Conservation (phyloP, 257 asterid species). For the Solanum corneliomulleri region DNA sequence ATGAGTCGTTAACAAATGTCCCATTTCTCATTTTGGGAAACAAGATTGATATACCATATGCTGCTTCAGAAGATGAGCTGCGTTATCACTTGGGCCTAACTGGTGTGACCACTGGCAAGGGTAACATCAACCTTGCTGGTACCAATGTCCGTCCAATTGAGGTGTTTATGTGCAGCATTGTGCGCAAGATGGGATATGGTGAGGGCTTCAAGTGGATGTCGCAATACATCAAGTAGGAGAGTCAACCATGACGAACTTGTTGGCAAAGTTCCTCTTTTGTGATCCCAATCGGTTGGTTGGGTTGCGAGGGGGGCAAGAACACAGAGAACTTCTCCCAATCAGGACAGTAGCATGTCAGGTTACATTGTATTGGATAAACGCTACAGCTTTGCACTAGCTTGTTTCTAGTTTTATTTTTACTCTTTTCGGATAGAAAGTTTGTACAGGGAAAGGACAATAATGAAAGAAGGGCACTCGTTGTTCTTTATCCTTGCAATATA, state of each 20-base stretch:
- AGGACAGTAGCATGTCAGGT: not conserved
- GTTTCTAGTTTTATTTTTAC: not conserved
- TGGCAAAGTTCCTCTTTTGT: not conserved
- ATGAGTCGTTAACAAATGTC: constrained; percentile 22
- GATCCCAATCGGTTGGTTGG: not conserved
- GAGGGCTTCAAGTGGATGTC: constrained; percentile 47
- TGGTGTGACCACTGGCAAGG: constrained; percentile 36
- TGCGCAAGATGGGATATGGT: constrained; percentile 49
- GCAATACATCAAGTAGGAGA: constrained; percentile 23
- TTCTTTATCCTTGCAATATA: not conserved
- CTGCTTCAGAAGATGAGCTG: constrained; percentile 40
- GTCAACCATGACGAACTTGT: not conserved
- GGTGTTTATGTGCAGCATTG: constrained; percentile 50
- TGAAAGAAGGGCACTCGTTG: not conserved
- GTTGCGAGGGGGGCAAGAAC: not conserved
- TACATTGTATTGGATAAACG: not conserved
- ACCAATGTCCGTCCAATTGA: constrained; percentile 23
- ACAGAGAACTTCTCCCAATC: not conserved
- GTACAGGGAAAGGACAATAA: not conserved
- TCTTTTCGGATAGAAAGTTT: not conserved
- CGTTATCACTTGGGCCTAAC: constrained; percentile 23
- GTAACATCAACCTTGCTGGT: constrained; percentile 9
- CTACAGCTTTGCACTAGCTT: not conserved
- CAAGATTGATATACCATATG: constrained; percentile 34
- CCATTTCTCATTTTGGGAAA: constrained; percentile 39